Evolutionary conservation across 2,329 filamentous ascomycete species (phyloP), one percentile per base, ranked within the genome.

Genomic region (Pyrenophora seminiperda): DNA sequence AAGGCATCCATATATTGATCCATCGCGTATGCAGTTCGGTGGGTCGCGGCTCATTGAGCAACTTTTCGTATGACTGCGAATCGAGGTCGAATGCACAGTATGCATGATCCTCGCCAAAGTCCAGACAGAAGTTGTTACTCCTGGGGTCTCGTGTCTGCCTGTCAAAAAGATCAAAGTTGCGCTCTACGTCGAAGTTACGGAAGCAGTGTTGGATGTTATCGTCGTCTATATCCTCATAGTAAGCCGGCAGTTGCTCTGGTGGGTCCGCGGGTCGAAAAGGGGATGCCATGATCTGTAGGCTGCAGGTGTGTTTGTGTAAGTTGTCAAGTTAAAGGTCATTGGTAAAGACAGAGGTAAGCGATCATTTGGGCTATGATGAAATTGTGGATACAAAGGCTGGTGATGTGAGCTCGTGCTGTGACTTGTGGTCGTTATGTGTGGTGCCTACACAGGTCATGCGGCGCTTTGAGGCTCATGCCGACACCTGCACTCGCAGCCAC

Each of bases 1-100:
- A 81, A 0, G 87, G 87, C 38, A 82, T 79, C 85, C 87, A 91
- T 19, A 91, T 80, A 55, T 91, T 89, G 59, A 91, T 89, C 88
- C 88, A 91, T 69, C 87, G 79, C 3, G 88, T 84, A 52, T 77
- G 79, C 37, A 79, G 73, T 40, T 75, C 77, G 32, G 71, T 73
- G 2, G 80, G 77, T 48, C 78, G 75, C 62, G 81, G 66, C 6
- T 63, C 54, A 24, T 63, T 57, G 10, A 73, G 48, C 13, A 70
- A 58, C 38, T 44, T 71, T 38, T 55, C 74, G 22, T 85, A 67
- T 3, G 79, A 74, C 1, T 70, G 55, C 1, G 69, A 61, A 3
- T 71, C 63, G 7, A 88, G 70, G 58, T 88, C 74, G 42, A 82
- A 80, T 2, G 81, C 83, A 51, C 84, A 81, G 47, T 74, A 79